These are phyloP conservation scores for Anaeramoeba ignava DNA, from an alignment of 78 protist species.

Conservation along the genomic window DNA sequence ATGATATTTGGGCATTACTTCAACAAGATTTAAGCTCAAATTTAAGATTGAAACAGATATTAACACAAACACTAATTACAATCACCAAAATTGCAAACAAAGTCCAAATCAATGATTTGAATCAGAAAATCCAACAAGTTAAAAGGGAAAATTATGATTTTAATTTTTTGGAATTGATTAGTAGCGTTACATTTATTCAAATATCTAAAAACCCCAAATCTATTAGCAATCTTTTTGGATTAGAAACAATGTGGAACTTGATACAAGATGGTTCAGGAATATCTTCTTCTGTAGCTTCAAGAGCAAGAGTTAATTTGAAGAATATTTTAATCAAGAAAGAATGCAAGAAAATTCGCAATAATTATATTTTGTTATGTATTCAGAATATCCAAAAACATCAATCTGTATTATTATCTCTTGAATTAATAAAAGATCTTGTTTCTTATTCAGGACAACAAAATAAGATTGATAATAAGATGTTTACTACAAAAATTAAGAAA, in stretches of 20 bases:
- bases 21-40: not conserved
- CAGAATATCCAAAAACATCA: not conserved
- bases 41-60: not conserved
- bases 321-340: not conserved
- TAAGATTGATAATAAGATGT: not conserved
- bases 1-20: not conserved
- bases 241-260: not conserved
- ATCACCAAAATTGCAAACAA: not conserved
- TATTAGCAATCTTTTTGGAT: not conserved
- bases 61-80: not conserved
- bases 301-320: not conserved
- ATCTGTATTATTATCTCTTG: not conserved
- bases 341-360: not conserved
- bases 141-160: not conserved
- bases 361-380: not conserved
- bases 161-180: not conserved
- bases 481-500: not conserved
- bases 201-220: not conserved
- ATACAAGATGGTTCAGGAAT: not conserved
- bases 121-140: not conserved
- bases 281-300: not conserved
- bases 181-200: not conserved
- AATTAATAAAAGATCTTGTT: not conserved
- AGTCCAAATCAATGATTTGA: not conserved
- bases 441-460: not conserved